Conservation (phyloP, 106 monocot genomes). For the Alisma plantagoaquatica region DNA sequence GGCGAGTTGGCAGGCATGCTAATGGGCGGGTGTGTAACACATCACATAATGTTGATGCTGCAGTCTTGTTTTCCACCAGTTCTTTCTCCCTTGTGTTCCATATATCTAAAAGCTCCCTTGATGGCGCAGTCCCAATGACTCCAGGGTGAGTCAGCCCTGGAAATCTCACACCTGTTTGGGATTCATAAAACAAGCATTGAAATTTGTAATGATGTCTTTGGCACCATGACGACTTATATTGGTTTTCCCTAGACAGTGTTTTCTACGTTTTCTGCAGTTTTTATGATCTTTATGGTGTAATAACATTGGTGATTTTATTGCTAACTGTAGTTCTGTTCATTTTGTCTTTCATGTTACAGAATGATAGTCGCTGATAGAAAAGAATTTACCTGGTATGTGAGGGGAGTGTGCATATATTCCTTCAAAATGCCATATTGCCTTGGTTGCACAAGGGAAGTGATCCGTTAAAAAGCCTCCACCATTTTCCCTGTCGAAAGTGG, state of each 20-base stretch:
- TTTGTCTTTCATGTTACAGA: too few relatives aligned
- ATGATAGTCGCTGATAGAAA: too few relatives aligned
- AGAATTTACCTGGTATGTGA: constrained; percentile 56
- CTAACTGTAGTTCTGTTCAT: too few relatives aligned
- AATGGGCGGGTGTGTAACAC: constrained; percentile 72
- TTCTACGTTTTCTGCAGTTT: too few relatives aligned
- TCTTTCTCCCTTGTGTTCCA: constrained; percentile 82
- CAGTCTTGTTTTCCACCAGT: constrained; percentile 33
- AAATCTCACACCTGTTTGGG: neutral
- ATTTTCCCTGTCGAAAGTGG: constrained; percentile 72
- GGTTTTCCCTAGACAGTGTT: too few relatives aligned
- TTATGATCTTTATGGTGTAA: neutral
- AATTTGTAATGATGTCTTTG: too few relatives aligned
- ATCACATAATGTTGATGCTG: constrained; percentile 47
- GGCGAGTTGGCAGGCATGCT: constrained; percentile 51
- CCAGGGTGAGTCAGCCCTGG: constrained; percentile 80
- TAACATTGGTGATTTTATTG: neutral
- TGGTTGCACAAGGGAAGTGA: constrained; percentile 74
- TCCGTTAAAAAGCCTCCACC: constrained; percentile 94
- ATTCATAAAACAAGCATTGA: too few relatives aligned
- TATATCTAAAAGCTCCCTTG: constrained; percentile 62
- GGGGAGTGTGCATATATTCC: constrained; percentile 87
- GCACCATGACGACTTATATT: too few relatives aligned
- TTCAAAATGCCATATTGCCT: constrained; percentile 96
- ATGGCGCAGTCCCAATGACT: constrained; percentile 77